These are phyloP conservation scores for Avena eriantha DNA, from an alignment of 176 grass and related monocot genomes.

Conservation along the genomic window DNA sequence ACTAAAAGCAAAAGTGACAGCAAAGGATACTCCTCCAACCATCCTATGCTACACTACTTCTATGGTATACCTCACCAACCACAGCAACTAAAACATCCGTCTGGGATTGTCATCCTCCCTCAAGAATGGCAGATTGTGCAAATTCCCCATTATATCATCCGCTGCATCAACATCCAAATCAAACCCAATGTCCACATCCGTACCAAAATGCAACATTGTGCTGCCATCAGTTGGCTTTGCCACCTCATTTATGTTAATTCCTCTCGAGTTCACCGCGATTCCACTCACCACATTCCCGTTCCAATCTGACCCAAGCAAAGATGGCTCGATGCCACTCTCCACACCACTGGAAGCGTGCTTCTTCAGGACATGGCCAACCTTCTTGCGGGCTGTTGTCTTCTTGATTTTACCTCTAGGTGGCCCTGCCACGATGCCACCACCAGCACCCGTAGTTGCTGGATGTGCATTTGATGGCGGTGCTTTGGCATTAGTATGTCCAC, in stretches of 20 bases:
- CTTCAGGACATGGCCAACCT: conserved; percentile 55
- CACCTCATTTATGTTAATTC: conserved; percentile 94
- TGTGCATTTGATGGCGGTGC: conserved; percentile 33
- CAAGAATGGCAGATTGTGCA: conserved; percentile 91
- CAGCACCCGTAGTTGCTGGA: neutral
- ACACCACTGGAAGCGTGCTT: conserved; percentile 30
- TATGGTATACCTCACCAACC: conserved; percentile 45
- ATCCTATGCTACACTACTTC: conserved; percentile 48
- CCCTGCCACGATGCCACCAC: neutral
- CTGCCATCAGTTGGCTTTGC: conserved; percentile 59
- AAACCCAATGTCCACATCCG: conserved; percentile 65
- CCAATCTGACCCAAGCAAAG: conserved; percentile 20
- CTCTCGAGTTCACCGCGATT: conserved; percentile 41
- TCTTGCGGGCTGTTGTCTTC: conserved; percentile 93
- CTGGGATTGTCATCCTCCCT: conserved; percentile 79
- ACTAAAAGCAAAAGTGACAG: conserved; percentile 15
- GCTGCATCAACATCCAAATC: conserved; percentile 88
- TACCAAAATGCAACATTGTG: conserved; percentile 45
- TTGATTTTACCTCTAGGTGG: conserved; percentile 56
- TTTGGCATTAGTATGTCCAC: conserved; percentile 22
- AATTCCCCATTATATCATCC: conserved; percentile 86
- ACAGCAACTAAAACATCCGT: conserved; percentile 61
- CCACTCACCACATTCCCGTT: conserved; percentile 38
- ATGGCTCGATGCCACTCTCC: conserved; percentile 39
- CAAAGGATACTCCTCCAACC: conserved; percentile 46